Conservation (phyloP, 1,139 yeast species). For the Scheffersomyces insectosa region DNA sequence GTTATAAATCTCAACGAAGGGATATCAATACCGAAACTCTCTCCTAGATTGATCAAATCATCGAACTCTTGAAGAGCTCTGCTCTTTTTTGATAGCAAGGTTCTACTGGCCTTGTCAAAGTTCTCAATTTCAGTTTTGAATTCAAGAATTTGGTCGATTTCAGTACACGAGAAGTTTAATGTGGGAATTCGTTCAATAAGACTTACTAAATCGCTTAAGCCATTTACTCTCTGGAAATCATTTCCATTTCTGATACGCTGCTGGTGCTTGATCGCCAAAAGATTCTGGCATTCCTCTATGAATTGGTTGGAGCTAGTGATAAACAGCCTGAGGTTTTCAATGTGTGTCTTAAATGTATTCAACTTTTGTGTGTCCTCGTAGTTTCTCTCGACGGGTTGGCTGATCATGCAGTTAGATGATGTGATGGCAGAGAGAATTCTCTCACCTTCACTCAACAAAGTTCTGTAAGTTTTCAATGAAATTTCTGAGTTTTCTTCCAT, state of each 20-base stretch:
- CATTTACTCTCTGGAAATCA: conserved; percentile 15
- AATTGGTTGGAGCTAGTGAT: conserved; percentile 50
- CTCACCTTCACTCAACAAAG: conserved; percentile 57
- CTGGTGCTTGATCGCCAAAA: conserved; percentile 52
- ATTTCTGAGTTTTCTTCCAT: conserved; percentile 47
- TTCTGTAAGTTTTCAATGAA: conserved; percentile 45
- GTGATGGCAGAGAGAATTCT: conserved; percentile 40
- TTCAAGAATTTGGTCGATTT: conserved; percentile 59
- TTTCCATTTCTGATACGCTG: conserved; percentile 42
- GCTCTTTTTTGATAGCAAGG: conserved; percentile 27
- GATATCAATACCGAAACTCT: conserved; percentile 57
- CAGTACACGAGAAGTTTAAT: conserved; percentile 55
- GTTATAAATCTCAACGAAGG: conserved; percentile 52
- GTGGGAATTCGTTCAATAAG: conserved; percentile 50
- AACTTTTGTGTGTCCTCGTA: conserved; percentile 16
- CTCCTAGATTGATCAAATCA: conserved; percentile 54
- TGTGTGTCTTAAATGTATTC: conserved; percentile 14
- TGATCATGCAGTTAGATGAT: conserved; percentile 16
- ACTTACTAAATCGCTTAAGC: conserved; percentile 23
- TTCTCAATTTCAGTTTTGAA: conserved; percentile 54
- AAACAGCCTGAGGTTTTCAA: conserved; percentile 43
- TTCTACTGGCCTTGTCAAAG: conserved; percentile 52
- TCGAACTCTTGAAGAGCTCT: conserved; percentile 40
- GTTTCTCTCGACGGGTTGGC: conserved; percentile 1
- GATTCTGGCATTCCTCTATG: conserved; percentile 56